These are phyloP conservation scores for Blastobotrys petasosporus DNA, from an alignment of 1,139 yeast genomes.

Conservation along the genomic window DNA sequence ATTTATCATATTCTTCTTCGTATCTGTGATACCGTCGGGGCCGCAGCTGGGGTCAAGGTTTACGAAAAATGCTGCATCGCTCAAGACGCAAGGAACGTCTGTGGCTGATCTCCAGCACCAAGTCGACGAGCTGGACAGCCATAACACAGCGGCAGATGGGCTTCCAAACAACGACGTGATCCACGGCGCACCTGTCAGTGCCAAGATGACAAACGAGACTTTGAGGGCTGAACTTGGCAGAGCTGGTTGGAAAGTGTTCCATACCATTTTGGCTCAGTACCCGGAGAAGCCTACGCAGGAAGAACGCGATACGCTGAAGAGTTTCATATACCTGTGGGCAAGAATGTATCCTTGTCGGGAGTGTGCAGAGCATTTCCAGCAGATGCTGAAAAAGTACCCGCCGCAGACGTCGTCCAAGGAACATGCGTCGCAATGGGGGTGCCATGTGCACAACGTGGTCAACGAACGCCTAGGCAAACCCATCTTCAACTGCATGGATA, in stretches of 20 bases:
- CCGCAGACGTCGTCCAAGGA: conserved; percentile 77
- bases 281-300: conserved; percentile 70
- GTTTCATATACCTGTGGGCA: conserved; percentile 37
- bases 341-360: conserved; percentile 48
- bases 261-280: conserved; percentile 84
- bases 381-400: conserved; percentile 62
- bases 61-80: not conserved
- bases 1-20: conserved; percentile 19
- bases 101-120: conserved; percentile 17
- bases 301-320: conserved; percentile 60
- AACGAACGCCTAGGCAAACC: conserved; percentile 66
- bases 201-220: conserved; percentile 68
- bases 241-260: conserved; percentile 87
- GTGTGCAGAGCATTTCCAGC: conserved; percentile 86
- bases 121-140: conserved; percentile 1
- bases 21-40: conserved; percentile 5
- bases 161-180: conserved; percentile 13
- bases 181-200: conserved; percentile 61
- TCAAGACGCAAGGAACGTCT: conserved; percentile 11
- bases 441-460: conserved; percentile 85
- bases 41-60: not conserved
- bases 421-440: conserved; percentile 93
- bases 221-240: conserved; percentile 70
- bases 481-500: conserved; percentile 73
- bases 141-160: conserved; percentile 1